Evolutionary conservation across 2,329 filamentous ascomycete genomes (phyloP), one percentile per base, ranked within the genome.

Genomic region (Albifimbria verrucaria): DNA sequence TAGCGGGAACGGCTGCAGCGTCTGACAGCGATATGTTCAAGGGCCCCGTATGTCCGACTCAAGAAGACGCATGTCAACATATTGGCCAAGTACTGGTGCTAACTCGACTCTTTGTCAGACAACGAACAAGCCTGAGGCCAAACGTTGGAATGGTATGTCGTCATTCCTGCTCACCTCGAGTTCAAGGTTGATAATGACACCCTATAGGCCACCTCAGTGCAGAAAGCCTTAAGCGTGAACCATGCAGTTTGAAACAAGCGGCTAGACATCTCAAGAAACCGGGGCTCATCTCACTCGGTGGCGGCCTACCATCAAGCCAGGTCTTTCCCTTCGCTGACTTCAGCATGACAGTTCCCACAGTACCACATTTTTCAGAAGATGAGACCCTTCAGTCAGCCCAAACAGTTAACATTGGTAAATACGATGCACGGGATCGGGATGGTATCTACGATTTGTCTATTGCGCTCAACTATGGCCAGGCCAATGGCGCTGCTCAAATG

Each of bases 241-340:
- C 80, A 28, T 90, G 82, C 58, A 87, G 86, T n/a, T 77, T 97
- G 55, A 97, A 97, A 72, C 79, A 81, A 55, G 92, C 92, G 5
- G 92, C 92, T 44, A 82, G 81, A 52, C 88, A 86, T 67, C 81
- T 97, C 50, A 88, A 88, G 65, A 90, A 80, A 39, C 90, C 92
- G 1, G 92, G 89, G 17, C 74, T 97, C 54, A 94, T 99, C 66
- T 96, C 92, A 1, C 85, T 99, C 2, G 94, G 94, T 52, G 94
- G 94, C 49, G 94, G 94, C 3, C 53, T 99, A 20, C 94, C 94
- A 4, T 92, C 90, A 15, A 83, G 89, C 55, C 87, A 93, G 68
- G 90, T 95, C 72, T 99, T 99, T 65, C 94, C 94, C n/a, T 86
- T 97, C 63, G 86, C 93, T 59, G 80, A 88, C 58, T 72, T 97